phyloP scores from a whole-genome alignment of 768 basidiomycete genomes.

The Agrocybe praecox region DNA sequence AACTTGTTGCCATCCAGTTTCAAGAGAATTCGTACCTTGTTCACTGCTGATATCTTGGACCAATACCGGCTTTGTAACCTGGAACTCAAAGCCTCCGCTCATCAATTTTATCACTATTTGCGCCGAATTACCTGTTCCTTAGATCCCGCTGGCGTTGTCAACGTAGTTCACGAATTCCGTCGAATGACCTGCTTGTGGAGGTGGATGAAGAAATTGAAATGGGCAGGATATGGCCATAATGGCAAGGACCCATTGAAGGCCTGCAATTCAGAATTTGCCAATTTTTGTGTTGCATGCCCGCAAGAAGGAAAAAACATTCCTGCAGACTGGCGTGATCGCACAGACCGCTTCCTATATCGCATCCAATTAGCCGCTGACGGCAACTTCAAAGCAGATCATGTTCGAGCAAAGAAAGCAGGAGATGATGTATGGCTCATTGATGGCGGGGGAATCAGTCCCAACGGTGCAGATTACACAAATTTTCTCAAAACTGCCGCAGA shows the following conservation, averaged over 20 bases:
- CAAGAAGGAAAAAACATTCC: conserved; percentile 27
- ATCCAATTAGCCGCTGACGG: conserved; percentile 12
- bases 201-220: conserved; percentile 14
- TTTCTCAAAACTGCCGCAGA: conserved; percentile 9
- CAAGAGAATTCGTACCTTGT: conserved; percentile 6
- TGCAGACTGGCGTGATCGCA: conserved; percentile 16
- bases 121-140: conserved; percentile 3
- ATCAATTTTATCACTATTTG: conserved; percentile 16
- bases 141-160: background rate
- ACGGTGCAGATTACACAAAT: background rate
- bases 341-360: conserved; percentile 1
- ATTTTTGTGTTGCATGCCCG: conserved; percentile 27
- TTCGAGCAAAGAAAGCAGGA: background rate
- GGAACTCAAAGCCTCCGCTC: conserved; percentile 16
- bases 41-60: conserved; percentile 10
- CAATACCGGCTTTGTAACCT: conserved; percentile 10
- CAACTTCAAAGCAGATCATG: conserved; percentile 19
- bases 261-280: background rate
- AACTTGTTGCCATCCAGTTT: conserved; percentile 13
- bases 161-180: conserved; percentile 13
- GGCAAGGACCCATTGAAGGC: background rate
- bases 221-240: conserved; percentile 16
- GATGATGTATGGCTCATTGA: conserved; percentile 13
- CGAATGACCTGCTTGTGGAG: conserved; percentile 14
- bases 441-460: conserved; percentile 14